phyloP scores from a whole-genome alignment of 352 stramenopile species.

The Phytophthora idaei region DNA sequence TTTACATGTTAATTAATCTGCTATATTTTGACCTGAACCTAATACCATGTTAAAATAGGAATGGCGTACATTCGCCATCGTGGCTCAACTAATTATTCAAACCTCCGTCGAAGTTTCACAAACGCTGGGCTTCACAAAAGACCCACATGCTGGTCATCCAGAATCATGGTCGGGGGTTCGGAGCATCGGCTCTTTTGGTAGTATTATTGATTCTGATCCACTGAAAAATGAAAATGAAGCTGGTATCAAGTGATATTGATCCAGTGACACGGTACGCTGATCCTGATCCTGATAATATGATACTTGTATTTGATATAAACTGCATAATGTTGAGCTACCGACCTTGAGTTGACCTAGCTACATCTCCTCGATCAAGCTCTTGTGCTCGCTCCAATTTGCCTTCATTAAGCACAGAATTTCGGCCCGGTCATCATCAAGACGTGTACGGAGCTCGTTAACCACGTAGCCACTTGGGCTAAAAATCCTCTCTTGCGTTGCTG shows the following conservation, averaged over 20 bases:
- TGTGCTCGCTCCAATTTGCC: not conserved
- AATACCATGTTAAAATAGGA: no score
- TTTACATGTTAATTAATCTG: no score
- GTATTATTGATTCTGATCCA: not conserved
- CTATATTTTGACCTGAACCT: no score
- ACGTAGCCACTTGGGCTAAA: not conserved
- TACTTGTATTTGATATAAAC: not conserved
- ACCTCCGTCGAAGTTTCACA: no score
- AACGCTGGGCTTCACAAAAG: no score
- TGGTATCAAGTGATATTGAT: not conserved
- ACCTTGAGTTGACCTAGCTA: no score
- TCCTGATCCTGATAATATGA: not conserved
- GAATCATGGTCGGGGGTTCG: conserved; percentile 5
- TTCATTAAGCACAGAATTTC: not conserved
- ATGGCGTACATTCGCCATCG: no score
- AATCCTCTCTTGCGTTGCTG: not conserved
- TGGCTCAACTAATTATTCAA: no score
- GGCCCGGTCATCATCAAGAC: not conserved
- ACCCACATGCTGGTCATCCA: not conserved
- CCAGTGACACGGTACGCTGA: not conserved
- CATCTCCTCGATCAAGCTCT: not conserved
- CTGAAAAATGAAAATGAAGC: not conserved
- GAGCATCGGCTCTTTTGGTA: not conserved
- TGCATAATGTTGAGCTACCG: not conserved
- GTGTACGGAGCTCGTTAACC: not conserved